Evolutionary conservation across 179 eudicot genomes (phyloP).

Genomic region (Spergularia azorica): DNA sequence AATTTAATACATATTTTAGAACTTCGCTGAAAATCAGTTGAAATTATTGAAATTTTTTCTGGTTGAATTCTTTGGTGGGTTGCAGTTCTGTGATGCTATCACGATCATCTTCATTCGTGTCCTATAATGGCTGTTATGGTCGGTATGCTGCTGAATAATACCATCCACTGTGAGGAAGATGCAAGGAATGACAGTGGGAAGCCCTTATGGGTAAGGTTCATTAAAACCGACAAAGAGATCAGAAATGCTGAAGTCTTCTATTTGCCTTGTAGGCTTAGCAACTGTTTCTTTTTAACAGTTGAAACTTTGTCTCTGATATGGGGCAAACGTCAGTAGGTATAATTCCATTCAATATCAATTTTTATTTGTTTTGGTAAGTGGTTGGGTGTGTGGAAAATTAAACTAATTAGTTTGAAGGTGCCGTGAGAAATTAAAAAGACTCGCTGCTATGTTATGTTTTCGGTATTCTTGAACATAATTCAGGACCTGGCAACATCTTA

Average conservation of each 20-base stretch:
- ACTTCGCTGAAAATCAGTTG: neutral
- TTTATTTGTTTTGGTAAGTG: too few relatives aligned
- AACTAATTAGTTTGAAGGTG: too few relatives aligned
- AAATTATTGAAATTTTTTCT: neutral
- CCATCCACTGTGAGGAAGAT: slow-evolving; percentile 40
- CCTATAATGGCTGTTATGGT: slow-evolving; percentile 51
- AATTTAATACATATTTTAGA: neutral
- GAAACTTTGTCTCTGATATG: too few relatives aligned
- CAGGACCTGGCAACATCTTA: too few relatives aligned
- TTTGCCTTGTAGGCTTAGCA: slow-evolving; percentile 60
- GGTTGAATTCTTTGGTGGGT: too few relatives aligned
- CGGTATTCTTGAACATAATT: too few relatives aligned
- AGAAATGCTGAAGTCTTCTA: slow-evolving; percentile 73
- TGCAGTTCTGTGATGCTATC: slow-evolving; percentile 60
- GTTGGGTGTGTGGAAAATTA: too few relatives aligned
- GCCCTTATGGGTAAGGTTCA: slow-evolving; percentile 72
- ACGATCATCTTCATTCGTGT: slow-evolving; percentile 49
- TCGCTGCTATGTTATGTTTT: too few relatives aligned
- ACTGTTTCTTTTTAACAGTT: too few relatives aligned
- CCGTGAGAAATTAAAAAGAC: too few relatives aligned
- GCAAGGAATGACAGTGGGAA: slow-evolving; percentile 61
- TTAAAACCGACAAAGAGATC: slow-evolving; percentile 50
- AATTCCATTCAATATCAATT: too few relatives aligned
- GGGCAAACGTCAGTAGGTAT: too few relatives aligned
- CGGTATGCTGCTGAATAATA: slow-evolving; percentile 54